phyloP scores from a whole-genome alignment of 139 green algal genomes.

The Pseudopediastrum boryanum region DNA sequence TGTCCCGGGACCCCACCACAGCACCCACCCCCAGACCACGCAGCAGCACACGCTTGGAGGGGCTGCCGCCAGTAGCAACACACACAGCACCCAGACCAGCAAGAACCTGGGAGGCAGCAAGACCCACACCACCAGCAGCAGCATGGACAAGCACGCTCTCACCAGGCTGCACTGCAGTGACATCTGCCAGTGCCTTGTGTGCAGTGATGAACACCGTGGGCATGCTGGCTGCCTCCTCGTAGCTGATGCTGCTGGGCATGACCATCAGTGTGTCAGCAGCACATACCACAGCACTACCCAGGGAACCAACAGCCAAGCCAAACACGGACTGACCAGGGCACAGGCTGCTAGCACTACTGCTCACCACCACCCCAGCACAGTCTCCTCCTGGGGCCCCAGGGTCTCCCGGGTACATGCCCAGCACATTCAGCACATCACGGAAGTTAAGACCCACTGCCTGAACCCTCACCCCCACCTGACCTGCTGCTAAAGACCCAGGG shows the following conservation, averaged over 20 bases:
- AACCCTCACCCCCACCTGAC: slow-evolving; percentile 63
- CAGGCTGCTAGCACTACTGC: slow-evolving; percentile 2
- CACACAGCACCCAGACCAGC: slow-evolving; percentile 39
- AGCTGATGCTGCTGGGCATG: slow-evolving; percentile 68
- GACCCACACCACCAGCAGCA: slow-evolving; percentile 56
- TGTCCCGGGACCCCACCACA: slow-evolving; percentile 69
- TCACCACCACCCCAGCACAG: slow-evolving; percentile 79
- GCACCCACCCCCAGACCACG: slow-evolving; percentile 57
- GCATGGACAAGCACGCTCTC: slow-evolving; percentile 72
- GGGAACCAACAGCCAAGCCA: slow-evolving; percentile 77
- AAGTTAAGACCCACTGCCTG: slow-evolving; percentile 89
- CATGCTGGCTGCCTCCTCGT: slow-evolving; percentile 73
- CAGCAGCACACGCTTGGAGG: slow-evolving; percentile 75
- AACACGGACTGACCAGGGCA: slow-evolving; percentile 75
- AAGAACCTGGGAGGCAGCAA: slow-evolving; percentile 75
- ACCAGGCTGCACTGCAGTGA: slow-evolving; percentile 23
- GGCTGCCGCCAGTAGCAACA: slow-evolving; percentile 71
- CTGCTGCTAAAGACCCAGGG: neutral
- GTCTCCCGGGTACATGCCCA: slow-evolving; percentile 80
- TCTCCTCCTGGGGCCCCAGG: slow-evolving; percentile 73
- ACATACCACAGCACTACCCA: slow-evolving; percentile 55
- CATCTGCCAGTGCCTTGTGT: slow-evolving; percentile 59
- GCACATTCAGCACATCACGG: slow-evolving; percentile 80
- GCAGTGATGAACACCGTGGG: slow-evolving; percentile 87
- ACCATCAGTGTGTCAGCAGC: slow-evolving; percentile 56